A percentile compares a stretch with the other conserved stretches of the same genome.
phyloP scores from a whole-genome alignment of 495 filamentous ascomycete species.

The Daldinia childiae region DNA sequence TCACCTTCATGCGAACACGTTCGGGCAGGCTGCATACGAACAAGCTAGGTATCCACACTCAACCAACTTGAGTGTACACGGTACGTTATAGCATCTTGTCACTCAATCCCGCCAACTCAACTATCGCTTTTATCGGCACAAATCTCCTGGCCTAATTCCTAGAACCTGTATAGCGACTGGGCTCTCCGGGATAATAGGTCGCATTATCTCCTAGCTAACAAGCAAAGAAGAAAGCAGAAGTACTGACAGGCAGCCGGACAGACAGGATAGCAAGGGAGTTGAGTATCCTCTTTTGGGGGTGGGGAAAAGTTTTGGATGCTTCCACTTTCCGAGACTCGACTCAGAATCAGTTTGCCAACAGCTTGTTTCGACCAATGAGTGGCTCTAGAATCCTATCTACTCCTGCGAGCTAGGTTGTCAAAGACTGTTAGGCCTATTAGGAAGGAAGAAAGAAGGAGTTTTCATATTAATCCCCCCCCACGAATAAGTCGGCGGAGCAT shows the following conservation, averaged over 20 bases:
- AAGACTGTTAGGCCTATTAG: conserved; percentile 40
- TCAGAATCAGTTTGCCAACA: conserved; percentile 50
- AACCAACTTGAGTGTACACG: conserved; percentile 35
- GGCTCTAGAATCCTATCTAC: conserved; percentile 27
- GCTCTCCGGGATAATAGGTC: neutral
- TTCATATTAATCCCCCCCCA: conserved; percentile 45
- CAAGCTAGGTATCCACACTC: conserved; percentile 46
- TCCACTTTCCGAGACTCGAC: conserved; percentile 50
- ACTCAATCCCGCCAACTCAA: conserved; percentile 11
- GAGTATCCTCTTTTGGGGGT: conserved; percentile 37
- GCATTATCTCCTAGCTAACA: neutral
- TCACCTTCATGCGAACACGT: conserved; percentile 58
- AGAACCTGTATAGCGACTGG: conserved; percentile 2
- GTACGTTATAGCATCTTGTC: conserved; percentile 36
- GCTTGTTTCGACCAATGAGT: conserved; percentile 43
- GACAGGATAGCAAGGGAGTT: conserved; percentile 26
- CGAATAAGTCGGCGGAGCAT: conserved; percentile 38
- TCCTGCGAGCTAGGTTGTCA: conserved; percentile 43
- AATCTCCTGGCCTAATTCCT: neutral
- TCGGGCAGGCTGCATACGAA: conserved; percentile 61
- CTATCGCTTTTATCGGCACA: conserved; percentile 18
- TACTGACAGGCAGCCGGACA: conserved; percentile 26
- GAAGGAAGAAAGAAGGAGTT: conserved; percentile 46
- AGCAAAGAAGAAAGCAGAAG: conserved; percentile 4
- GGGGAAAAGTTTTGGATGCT: conserved; percentile 42